Base-by-base conservation (phyloP, 2,329 filamentous ascomycete genomes). In the Elsinoe necatrix region DNA sequence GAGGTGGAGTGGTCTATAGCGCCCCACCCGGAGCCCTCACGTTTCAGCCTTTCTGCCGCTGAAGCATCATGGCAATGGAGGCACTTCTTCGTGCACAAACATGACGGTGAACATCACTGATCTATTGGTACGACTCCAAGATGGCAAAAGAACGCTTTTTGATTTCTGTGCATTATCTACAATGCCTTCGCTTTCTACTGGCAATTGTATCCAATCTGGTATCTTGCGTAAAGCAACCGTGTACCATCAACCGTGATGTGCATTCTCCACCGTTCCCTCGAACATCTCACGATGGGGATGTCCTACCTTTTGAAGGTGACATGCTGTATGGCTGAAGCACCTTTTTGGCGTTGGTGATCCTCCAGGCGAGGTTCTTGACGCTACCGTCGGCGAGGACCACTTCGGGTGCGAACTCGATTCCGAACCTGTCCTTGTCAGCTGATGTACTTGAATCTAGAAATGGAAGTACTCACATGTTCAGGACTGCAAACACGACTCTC, bases 301-400 rank as follows among this genome's bases (percentile, higher is more conserved):
- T 61, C 23, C 61, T 58, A 41, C 74, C 75, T 56, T 68, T 69
- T 25, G 68, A 72, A 16, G 68, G 63, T 6, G 72, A 71, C 74
- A 77, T 76, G 62, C 74, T 76, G 63, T 77, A 78, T 31, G 75
- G 75, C 55, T 74, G 89, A 73, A 97, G 72, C 62, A 95, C 93
- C 72, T 91, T 89, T 77, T 96, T 96, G 34, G 93, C 93, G 69
- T 95, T 95, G 70, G 87, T 93, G 61, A 98, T 88, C 66, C 93
- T 81, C 91, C 92, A 96, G 4, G 91, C 90, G 61, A 98, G 75
- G 68, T 95, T 95, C 66, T 80, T 83, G 59, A 97, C 87, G 63
- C 85, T 95, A 4, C 93, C 89, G 73, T 98, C 93, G 0, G 91
- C 90, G 54, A 87, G 83, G 29, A 98, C 93, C 0, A 97, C 92